A percentile compares a stretch with the other conserved stretches of the same genome.
Evolutionary conservation across 495 filamentous ascomycete genomes (phyloP).

Genomic region (Aspergillus incahuasiensis): DNA sequence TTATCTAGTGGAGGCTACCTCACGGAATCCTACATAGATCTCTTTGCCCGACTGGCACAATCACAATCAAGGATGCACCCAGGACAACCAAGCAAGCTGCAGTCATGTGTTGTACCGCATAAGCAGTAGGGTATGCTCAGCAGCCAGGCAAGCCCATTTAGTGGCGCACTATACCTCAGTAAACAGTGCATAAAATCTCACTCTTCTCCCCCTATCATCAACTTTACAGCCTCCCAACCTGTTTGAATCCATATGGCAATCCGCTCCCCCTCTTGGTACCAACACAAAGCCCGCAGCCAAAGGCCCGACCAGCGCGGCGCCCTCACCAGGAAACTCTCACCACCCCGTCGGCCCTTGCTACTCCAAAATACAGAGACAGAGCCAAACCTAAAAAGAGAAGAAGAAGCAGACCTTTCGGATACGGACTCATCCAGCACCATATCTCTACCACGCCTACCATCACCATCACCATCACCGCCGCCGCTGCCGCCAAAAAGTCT

Average conservation of each 20-base stretch:
- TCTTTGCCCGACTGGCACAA: neutral
- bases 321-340: neutral
- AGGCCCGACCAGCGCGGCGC: neutral
- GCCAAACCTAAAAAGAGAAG: neutral
- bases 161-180: neutral
- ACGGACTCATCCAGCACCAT: neutral
- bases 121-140: neutral
- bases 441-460: neutral
- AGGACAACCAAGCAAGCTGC: conserved; percentile 2
- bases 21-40: neutral
- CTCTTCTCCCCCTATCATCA: neutral
- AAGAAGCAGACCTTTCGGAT: neutral
- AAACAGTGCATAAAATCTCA: neutral
- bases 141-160: neutral
- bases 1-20: neutral
- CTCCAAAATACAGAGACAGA: neutral
- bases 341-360: neutral
- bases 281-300: neutral
- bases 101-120: conserved; percentile 7
- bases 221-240: neutral
- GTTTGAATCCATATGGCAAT: neutral
- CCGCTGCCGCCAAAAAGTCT: no score
- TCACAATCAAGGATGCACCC: neutral
- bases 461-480: neutral
- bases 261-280: neutral